These are phyloP conservation scores for Sanghuangporus baumii DNA, from an alignment of 1,284 basidiomycete species.

Conservation along the genomic window DNA sequence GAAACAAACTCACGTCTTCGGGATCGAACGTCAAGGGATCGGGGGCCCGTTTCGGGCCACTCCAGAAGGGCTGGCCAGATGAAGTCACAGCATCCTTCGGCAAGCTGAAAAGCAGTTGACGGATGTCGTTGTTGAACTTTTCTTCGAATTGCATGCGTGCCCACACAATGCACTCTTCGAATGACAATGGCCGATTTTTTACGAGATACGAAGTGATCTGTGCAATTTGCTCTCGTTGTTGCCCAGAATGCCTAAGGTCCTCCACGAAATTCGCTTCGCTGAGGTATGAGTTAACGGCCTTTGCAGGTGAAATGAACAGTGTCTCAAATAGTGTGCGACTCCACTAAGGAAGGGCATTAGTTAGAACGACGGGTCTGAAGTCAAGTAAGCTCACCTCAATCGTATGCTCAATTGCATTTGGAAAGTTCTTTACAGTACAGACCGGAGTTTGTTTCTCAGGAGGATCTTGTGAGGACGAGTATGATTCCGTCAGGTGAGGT, in stretches of 20 bases:
- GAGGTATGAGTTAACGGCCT: constrained; percentile 95
- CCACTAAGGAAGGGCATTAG: constrained; percentile 56
- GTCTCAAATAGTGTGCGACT: constrained; percentile 91
- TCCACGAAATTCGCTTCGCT: constrained; percentile 96
- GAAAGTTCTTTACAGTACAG: constrained; percentile 99
- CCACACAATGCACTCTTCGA: constrained; percentile 98
- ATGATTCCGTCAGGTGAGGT: constrained; percentile 95
- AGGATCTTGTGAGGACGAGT: constrained; percentile 97
- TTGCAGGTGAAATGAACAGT: constrained; percentile 90
- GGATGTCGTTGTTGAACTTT: constrained; percentile 92
- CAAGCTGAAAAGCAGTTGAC: constrained; percentile 89
- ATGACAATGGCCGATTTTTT: constrained; percentile 87
- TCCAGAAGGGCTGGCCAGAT: constrained; percentile 94
- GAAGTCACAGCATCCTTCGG: constrained; percentile 90
- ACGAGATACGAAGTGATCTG: constrained; percentile 92
- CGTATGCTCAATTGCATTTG: constrained; percentile 98
- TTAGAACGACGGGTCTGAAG: neutral
- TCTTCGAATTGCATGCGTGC: constrained; percentile 94
- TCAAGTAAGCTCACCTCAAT: constrained; percentile 63
- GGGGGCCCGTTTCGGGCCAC: constrained; percentile 97
- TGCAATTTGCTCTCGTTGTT: constrained; percentile 86
- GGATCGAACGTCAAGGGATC: constrained; percentile 86
- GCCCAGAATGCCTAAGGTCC: constrained; percentile 84
- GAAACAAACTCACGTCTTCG: constrained; percentile 60
- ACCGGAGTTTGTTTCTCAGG: constrained; percentile 98